These are phyloP conservation scores for Tetrahymena malaccensis DNA, from an alignment of 73 alveolate genomes.

Conservation along the genomic window DNA sequence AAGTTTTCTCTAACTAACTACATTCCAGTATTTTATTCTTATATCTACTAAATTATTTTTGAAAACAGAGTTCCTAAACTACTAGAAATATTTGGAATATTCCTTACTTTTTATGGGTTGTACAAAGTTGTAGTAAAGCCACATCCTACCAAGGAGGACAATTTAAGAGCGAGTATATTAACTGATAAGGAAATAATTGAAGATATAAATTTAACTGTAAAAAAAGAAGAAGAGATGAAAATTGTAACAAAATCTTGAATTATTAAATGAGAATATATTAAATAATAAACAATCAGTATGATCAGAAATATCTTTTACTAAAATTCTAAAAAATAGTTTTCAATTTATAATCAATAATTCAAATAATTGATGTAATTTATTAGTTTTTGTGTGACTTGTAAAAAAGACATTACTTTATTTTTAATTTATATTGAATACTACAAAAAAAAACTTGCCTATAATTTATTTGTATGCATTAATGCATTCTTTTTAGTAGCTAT, in stretches of 20 bases:
- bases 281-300: too few species aligned
- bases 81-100: not conserved
- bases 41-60: not conserved
- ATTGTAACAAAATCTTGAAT: not conserved
- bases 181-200: not conserved
- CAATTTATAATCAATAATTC: too few species aligned
- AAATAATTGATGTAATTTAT: not conserved
- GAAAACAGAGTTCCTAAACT: not conserved
- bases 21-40: not conserved
- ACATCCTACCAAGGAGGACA: not conserved
- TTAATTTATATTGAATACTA: too few species aligned
- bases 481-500: too few species aligned
- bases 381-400: not conserved
- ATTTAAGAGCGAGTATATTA: not conserved
- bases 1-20: not conserved
- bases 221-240: not conserved
- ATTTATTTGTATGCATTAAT: too few species aligned
- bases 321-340: not conserved
- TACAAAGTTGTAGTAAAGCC: not conserved
- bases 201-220: not conserved
- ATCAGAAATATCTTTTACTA: not conserved
- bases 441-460: too few species aligned
- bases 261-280: too few species aligned
- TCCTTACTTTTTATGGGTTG: not conserved
- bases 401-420: not conserved